phyloP scores from a whole-genome alignment of 768 basidiomycete genomes.

The Calocybe cyanea region DNA sequence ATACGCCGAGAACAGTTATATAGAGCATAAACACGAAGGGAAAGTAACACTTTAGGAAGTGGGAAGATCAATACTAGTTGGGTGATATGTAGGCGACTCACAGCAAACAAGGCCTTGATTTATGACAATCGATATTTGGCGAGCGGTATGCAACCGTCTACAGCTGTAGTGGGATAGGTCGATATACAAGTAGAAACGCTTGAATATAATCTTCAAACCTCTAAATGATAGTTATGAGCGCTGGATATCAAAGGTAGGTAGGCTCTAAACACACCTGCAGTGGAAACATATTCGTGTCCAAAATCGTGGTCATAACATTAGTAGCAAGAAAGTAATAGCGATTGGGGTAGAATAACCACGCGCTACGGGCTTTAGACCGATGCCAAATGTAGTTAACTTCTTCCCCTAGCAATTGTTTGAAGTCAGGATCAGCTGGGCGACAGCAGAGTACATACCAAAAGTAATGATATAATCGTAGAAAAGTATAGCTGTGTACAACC shows the following conservation, averaged over 20 bases:
- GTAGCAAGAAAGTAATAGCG: slow-evolving; percentile 7
- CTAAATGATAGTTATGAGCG: slow-evolving; percentile 4
- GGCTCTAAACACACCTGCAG: slow-evolving; percentile 16
- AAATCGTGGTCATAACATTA: slow-evolving; percentile 5
- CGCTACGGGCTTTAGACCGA: slow-evolving; percentile 4
- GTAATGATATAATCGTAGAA: slow-evolving; percentile 3
- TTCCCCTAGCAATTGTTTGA: background rate
- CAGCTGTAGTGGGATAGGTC: background rate
- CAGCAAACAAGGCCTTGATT: slow-evolving; percentile 4
- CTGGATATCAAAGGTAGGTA: background rate
- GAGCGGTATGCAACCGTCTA: background rate
- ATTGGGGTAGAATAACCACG: slow-evolving; percentile 4
- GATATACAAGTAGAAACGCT: background rate
- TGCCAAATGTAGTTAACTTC: slow-evolving; percentile 12
- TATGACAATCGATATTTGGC: slow-evolving; percentile 1
- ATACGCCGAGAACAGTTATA: slow-evolving; percentile 3
- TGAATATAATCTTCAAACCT: slow-evolving; percentile 8
- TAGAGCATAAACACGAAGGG: slow-evolving; percentile 4
- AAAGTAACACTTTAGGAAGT: background rate
- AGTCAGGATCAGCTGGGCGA: background rate
- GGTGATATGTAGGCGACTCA: background rate
- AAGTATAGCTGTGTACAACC: background rate
- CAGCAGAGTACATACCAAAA: background rate
- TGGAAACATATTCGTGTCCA: slow-evolving; percentile 17
- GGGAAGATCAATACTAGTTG: background rate